phyloP scores from a whole-genome alignment of 177 flowering plant species.

The Vitis hybrid region DNA sequence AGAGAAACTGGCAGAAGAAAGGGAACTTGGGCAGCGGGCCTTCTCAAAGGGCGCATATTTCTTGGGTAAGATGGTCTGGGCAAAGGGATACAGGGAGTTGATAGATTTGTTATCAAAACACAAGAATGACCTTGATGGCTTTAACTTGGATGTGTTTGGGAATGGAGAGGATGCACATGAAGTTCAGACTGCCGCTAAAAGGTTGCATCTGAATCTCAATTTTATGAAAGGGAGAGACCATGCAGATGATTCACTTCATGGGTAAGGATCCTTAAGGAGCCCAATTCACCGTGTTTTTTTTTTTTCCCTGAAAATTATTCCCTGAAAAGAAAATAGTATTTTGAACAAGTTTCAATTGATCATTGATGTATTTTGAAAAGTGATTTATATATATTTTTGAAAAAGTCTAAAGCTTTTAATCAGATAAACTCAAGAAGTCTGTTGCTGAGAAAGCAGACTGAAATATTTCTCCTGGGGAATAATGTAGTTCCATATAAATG shows the following conservation, averaged over 20 bases:
- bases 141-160: slow-evolving; percentile 90
- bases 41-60: slow-evolving; percentile 96
- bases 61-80: slow-evolving; percentile 99
- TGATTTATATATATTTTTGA: no score
- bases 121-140: slow-evolving; percentile 75
- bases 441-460: no score
- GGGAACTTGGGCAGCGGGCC: slow-evolving; percentile 67
- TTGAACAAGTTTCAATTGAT: no score
- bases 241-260: slow-evolving; percentile 93
- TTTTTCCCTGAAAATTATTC: neutral
- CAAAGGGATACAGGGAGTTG: slow-evolving; percentile 90
- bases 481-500: no score
- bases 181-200: slow-evolving; percentile 75
- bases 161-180: slow-evolving; percentile 97
- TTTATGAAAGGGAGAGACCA: slow-evolving; percentile 95
- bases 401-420: neutral
- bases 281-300: no score
- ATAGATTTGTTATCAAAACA: slow-evolving; percentile 80
- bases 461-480: no score
- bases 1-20: slow-evolving; percentile 78
- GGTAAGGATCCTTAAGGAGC: slow-evolving; percentile 39
- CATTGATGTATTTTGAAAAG: no score
- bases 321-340: neutral
- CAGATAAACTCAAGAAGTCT: neutral
- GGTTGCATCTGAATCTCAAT: slow-evolving; percentile 66